Percentiles rank a stretch among this genome's conserved stretches.
Evolutionary conservation across 2,329 filamentous ascomycete species (phyloP).

Genomic region (Gaeumannomyces sp.): DNA sequence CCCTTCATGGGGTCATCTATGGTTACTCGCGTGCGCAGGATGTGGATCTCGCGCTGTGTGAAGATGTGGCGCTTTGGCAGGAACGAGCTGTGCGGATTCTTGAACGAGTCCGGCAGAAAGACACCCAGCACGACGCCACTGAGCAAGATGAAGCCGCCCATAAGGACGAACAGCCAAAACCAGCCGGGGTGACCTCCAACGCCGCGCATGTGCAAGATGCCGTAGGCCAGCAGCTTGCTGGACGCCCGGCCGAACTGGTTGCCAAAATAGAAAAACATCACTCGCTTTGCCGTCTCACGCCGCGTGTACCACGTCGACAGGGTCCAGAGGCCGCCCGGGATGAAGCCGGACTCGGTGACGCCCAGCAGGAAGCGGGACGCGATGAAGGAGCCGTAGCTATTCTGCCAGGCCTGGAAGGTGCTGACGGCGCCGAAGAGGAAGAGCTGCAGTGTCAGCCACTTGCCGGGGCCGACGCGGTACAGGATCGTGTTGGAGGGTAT

Average conservation of each 20-base stretch:
- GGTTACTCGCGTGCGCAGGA: conserved; percentile 34
- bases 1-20: conserved; percentile 39
- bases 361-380: conserved; percentile 46
- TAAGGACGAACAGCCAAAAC: conserved; percentile 50
- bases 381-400: conserved; percentile 39
- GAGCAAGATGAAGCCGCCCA: conserved; percentile 45
- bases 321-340: conserved; percentile 44
- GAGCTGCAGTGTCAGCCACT: conserved; percentile 47
- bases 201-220: conserved; percentile 43
- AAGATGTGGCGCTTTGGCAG: conserved; percentile 29
- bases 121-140: conserved; percentile 35
- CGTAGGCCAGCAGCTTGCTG: conserved; percentile 34
- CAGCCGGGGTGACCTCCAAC: conserved; percentile 43
- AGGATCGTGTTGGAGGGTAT: conserved; percentile 43
- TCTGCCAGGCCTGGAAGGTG: conserved; percentile 48
- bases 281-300: conserved; percentile 43
- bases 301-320: conserved; percentile 51
- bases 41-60: conserved; percentile 33
- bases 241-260: conserved; percentile 44
- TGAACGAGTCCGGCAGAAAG: conserved; percentile 38
- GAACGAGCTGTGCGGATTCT: conserved; percentile 35
- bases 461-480: conserved; percentile 41
- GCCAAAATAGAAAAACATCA: conserved; percentile 50
- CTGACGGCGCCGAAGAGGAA: conserved; percentile 47
- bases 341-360: conserved; percentile 48